These are phyloP conservation scores for Trichophyton equinum DNA, from an alignment of 2,329 filamentous ascomycete genomes.

Conservation along the genomic window DNA sequence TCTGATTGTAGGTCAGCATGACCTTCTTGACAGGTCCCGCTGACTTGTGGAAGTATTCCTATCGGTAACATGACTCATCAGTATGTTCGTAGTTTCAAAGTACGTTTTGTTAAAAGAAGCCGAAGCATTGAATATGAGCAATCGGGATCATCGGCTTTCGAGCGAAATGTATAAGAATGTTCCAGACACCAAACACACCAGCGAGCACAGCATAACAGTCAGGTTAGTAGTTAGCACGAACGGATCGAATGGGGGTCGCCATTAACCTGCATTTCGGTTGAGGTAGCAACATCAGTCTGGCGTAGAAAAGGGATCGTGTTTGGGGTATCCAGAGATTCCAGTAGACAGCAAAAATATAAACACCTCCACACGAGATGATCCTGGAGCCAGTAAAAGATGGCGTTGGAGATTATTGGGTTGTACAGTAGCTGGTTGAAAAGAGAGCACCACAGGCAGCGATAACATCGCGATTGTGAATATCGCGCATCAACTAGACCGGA, in stretches of 20 bases:
- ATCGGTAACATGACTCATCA: slow-evolving; percentile 43
- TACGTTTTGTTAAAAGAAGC: not conserved
- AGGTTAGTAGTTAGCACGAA: slow-evolving; percentile 27
- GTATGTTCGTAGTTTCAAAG: slow-evolving; percentile 25
- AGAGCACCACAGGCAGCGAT: too few relatives aligned
- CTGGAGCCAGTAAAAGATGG: too few relatives aligned
- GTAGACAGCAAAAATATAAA: not conserved
- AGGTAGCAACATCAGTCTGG: not conserved
- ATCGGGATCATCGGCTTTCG: slow-evolving; percentile 8
- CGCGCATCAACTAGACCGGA: not conserved
- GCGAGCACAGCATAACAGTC: slow-evolving; percentile 46
- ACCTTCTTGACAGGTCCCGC: slow-evolving; percentile 85
- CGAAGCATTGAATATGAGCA: slow-evolving; percentile 18
- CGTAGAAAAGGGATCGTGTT: not conserved
- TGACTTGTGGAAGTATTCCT: slow-evolving; percentile 91
- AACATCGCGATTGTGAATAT: not conserved
- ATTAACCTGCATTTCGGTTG: not conserved
- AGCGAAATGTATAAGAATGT: slow-evolving; percentile 15
- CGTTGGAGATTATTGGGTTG: too few relatives aligned
- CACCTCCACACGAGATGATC: too few relatives aligned
- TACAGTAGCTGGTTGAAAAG: too few relatives aligned
- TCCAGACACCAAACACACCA: slow-evolving; percentile 36
- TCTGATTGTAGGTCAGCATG: slow-evolving; percentile 83
- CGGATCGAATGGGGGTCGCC: not conserved
- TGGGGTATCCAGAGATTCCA: not conserved